Evolutionary conservation across 345 rosid species (phyloP).

Genomic region (Orychophragmus violaceus): DNA sequence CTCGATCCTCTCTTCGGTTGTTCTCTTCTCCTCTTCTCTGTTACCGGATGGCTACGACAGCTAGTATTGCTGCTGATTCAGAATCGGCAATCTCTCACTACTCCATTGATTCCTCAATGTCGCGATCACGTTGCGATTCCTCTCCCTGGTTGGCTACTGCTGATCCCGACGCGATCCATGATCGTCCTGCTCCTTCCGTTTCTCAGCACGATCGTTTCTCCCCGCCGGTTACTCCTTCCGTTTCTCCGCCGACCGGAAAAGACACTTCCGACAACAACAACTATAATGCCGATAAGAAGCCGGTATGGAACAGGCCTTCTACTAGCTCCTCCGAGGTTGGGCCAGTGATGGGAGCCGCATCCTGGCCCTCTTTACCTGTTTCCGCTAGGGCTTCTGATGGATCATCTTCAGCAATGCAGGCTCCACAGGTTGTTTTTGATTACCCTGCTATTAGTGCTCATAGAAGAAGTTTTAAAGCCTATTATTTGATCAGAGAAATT

Average conservation of each 20-base stretch:
- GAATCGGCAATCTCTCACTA: not conserved
- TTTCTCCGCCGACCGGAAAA: no score
- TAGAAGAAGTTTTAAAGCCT: no score
- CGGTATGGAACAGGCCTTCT: conserved; percentile 42
- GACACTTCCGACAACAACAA: not conserved
- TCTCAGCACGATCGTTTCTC: not conserved
- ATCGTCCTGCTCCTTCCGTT: not conserved
- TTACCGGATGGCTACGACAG: conserved; percentile 13
- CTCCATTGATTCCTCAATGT: conserved; percentile 8
- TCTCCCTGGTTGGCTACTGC: no score
- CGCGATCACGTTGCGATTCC: conserved; percentile 24
- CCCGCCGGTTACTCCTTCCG: no score
- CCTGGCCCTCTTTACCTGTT: conserved; percentile 29
- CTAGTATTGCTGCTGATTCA: conserved; percentile 8
- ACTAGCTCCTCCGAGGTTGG: conserved; percentile 28
- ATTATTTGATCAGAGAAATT: not conserved
- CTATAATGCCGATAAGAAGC: conserved; percentile 54
- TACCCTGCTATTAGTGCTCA: no score
- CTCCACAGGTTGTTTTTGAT: conserved; percentile 3
- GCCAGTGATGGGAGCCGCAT: conserved; percentile 22
- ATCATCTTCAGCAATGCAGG: conserved; percentile 3
- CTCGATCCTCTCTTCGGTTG: not conserved
- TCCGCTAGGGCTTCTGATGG: conserved; percentile 12
- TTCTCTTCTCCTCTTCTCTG: no score
- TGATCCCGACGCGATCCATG: not conserved